Base-by-base conservation (phyloP, 2,329 filamentous ascomycete genomes). In the Didymella keratinophila region DNA sequence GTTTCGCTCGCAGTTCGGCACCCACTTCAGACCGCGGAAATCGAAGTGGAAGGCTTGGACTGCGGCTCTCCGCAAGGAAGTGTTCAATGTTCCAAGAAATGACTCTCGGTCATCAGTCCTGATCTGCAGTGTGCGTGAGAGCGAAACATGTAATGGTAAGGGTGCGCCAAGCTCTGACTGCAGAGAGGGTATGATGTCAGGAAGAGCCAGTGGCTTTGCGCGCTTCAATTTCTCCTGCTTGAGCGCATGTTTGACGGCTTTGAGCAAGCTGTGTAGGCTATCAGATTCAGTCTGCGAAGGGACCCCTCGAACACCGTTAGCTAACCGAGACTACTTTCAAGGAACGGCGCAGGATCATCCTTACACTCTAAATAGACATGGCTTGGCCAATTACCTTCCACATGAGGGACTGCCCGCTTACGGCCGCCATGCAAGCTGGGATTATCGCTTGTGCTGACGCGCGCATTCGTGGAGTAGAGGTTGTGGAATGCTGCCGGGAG, bases 301-400 rank as follows among this genome's bases (percentile, higher is more conserved):
- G 56, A 76, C 63, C 76, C 76, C 76, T 78, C 70, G 65, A 64
- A 61, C 58, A 64, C 60, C 23, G 70, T 76, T 69, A 76, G 72
- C 60, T 51, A 59, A 64, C 43, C 70, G 66, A 42, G 68, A 60
- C 18, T 16, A 37, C 37, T n/a, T 42, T 45, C 43, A 28, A 44
- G 47, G 47, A 48, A 43, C 30, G 18, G 39, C 37, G 36, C 45
- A 50, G 49, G 51, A 44, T 50, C 55, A 62, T n/a, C 81, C 87
- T 78, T 83, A 96, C 95, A 99, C 80, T 98, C 94, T 56, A 97
- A 82, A 76, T 96, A 98, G 44, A 98, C 75, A 78, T 98, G 94
- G 32, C 89, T 92, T 1, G 94, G 92, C 95, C 95, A 99, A 76
- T 93, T 92, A 60, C 95, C 95, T 58, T 88, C 86, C 25, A 94